Evolutionary conservation across 2,329 filamentous ascomycete species (phyloP).

Genomic region (Exutisphaerella laricina): DNA sequence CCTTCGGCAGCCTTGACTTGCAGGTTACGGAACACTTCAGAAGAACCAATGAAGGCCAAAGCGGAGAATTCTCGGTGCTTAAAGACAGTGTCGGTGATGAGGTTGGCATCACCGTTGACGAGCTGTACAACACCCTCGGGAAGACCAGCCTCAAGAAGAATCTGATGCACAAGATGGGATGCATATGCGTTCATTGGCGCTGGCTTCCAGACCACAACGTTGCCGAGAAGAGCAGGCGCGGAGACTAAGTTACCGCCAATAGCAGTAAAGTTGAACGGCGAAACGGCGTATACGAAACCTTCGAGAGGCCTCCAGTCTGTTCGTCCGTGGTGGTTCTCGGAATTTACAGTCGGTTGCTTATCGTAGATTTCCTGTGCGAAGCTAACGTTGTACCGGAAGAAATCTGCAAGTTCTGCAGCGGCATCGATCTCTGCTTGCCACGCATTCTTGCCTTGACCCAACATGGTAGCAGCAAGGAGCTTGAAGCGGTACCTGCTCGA

Average conservation of each 20-base stretch:
- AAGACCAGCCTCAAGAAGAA: conserved; percentile 84
- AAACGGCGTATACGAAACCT: conserved; percentile 89
- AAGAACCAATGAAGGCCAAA: conserved; percentile 89
- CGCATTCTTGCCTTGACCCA: conserved; percentile 94
- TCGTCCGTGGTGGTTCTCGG: conserved; percentile 81
- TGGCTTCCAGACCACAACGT: conserved; percentile 93
- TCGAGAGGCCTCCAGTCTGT: conserved; percentile 84
- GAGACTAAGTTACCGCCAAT: conserved; percentile 81
- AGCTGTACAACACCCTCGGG: conserved; percentile 87
- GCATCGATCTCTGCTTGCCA: conserved; percentile 98
- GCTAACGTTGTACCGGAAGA: conserved; percentile 81
- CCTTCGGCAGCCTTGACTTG: conserved; percentile 79
- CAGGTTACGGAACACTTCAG: conserved; percentile 77
- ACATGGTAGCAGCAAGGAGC: conserved; percentile 89
- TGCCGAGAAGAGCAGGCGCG: conserved; percentile 79
- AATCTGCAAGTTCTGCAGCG: conserved; percentile 84
- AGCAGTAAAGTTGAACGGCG: conserved; percentile 94
- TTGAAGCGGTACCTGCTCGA: conserved; percentile 90
- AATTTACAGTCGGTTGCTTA: conserved; percentile 77
- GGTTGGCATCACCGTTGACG: conserved; percentile 76
- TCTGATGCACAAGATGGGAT: conserved; percentile 82
- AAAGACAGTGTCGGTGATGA: conserved; percentile 71
- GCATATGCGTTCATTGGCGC: conserved; percentile 77
- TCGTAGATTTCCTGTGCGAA: conserved; percentile 86
- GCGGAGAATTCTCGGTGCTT: conserved; percentile 73